A percentile compares a stretch with the other conserved stretches of the same genome.
Evolutionary conservation across 169 alveolate genomes (phyloP).

Genomic region (Blepharisma undulans): DNA sequence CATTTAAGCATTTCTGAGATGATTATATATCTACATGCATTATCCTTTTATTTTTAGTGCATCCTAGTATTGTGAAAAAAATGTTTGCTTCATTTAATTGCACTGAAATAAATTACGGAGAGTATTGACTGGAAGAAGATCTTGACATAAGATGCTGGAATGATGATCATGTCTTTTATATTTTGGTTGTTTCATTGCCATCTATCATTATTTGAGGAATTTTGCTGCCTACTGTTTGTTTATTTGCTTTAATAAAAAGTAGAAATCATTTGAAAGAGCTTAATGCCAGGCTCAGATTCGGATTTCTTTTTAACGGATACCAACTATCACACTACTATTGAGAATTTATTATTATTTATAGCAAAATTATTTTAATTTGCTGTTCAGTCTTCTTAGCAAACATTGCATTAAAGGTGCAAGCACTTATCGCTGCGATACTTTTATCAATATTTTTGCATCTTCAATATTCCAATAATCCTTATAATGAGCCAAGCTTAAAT

Average conservation of each 20-base stretch:
- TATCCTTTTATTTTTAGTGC: constrained; percentile 40
- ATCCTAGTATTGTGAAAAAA: constrained; percentile 36
- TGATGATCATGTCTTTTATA: constrained; percentile 27
- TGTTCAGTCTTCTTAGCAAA: constrained; percentile 36
- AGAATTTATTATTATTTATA: constrained; percentile 56
- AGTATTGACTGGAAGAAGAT: constrained; percentile 30
- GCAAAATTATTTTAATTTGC: constrained; percentile 48
- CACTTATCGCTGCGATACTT: not conserved
- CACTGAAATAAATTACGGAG: constrained; percentile 41
- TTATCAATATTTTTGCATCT: not conserved
- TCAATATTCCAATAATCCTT: not conserved
- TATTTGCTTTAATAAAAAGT: not conserved
- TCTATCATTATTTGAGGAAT: constrained; percentile 51
- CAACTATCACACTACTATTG: constrained; percentile 45
- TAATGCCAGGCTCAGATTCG: constrained; percentile 33
- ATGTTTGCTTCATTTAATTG: constrained; percentile 3
- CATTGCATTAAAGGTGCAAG: constrained; percentile 10
- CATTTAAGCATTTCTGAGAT: not conserved
- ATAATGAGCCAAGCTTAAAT: not conserved
- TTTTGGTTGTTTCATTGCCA: constrained; percentile 46
- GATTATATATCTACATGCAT: constrained; percentile 27
- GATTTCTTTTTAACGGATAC: constrained; percentile 54
- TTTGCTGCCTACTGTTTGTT: constrained; percentile 50
- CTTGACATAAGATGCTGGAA: constrained; percentile 34
- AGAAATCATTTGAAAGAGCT: constrained; percentile 37